Evolutionary conservation across 257 asterid species (phyloP).

Genomic region (Solanum phureja): DNA sequence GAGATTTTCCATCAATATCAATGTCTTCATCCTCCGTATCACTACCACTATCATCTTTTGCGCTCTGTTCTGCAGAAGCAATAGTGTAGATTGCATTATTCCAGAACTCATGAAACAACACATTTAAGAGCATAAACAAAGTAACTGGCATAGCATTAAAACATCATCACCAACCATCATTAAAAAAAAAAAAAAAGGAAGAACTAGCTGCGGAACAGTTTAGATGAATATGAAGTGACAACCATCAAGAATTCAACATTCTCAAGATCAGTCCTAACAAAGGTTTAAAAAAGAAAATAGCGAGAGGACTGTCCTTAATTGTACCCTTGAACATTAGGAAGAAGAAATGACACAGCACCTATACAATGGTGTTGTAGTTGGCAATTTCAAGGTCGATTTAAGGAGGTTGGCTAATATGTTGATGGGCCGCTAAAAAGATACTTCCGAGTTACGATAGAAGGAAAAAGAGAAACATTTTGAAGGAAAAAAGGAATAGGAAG

Average conservation of each 20-base stretch:
- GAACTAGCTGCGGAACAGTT: background rate
- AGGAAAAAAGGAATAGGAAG: background rate
- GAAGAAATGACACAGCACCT: background rate
- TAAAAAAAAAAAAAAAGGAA: background rate
- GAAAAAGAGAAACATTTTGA: background rate
- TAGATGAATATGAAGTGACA: background rate
- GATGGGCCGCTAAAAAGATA: background rate
- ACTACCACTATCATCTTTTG: constrained; percentile 24
- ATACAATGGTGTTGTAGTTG: background rate
- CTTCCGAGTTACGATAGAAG: background rate
- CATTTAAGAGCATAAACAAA: background rate
- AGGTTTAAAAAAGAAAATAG: background rate
- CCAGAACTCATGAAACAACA: background rate
- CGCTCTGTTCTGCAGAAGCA: constrained; percentile 46
- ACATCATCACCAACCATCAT: background rate
- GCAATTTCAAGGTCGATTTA: background rate
- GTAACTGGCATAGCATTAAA: background rate
- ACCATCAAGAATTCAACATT: background rate
- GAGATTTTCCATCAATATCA: constrained; percentile 29
- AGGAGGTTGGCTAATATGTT: background rate
- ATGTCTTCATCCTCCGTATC: constrained; percentile 38
- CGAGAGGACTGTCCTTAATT: background rate
- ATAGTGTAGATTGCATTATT: background rate
- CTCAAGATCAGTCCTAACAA: background rate
- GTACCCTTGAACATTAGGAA: background rate